Conservation (phyloP, 148 eudicot genomes). For the Chenopodium berlandieri region DNA sequence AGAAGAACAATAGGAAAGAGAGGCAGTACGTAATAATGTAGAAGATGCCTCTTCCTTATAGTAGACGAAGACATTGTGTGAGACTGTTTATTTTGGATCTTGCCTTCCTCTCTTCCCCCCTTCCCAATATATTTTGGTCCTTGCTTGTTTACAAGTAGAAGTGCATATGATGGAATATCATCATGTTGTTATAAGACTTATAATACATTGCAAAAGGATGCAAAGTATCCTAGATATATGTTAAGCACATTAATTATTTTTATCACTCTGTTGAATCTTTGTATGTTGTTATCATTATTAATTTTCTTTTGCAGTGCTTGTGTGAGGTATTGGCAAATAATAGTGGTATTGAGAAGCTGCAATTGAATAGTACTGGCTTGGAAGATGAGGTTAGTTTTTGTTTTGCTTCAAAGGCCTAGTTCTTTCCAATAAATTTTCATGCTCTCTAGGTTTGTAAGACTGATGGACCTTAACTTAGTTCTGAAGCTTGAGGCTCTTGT, state of each 20-base stretch:
- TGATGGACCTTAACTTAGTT: not conserved
- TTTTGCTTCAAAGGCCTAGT: not conserved
- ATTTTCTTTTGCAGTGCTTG: slow-evolving; percentile 45
- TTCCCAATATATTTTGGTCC: not conserved
- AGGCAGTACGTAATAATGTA: not conserved
- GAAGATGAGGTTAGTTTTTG: slow-evolving; percentile 81
- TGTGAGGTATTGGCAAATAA: slow-evolving; percentile 66
- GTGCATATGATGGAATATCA: not conserved
- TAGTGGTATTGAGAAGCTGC: slow-evolving; percentile 79
- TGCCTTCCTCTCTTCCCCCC: not conserved
- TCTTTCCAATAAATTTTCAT: not conserved
- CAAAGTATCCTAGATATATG: not conserved
- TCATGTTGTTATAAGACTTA: not conserved
- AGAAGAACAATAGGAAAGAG: no score
- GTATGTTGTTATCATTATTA: not conserved
- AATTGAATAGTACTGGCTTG: slow-evolving; percentile 73
- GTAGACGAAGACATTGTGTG: not conserved
- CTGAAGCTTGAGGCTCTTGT: not conserved
- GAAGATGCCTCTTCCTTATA: not conserved
- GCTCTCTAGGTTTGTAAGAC: not conserved
- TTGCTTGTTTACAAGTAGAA: not conserved
- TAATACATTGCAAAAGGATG: not conserved
- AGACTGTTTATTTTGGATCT: not conserved
- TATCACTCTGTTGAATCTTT: not conserved
- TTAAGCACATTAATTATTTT: not conserved